These are phyloP conservation scores for Phytophthora cactorum DNA, from an alignment of 352 stramenopile species.

Conservation along the genomic window DNA sequence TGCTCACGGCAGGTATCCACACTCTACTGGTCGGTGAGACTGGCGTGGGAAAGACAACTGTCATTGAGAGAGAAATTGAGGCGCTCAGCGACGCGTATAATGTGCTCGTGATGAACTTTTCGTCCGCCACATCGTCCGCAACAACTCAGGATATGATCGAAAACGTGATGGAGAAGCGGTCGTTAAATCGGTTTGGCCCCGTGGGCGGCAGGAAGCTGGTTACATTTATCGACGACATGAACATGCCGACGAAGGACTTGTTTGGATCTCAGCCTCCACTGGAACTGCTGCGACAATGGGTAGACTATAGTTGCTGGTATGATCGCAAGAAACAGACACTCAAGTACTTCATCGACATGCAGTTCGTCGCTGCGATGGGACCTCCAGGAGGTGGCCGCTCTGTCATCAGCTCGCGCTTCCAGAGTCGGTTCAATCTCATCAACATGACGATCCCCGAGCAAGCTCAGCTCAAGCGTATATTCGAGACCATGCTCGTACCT, in stretches of 20 bases:
- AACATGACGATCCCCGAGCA: slow-evolving; percentile 91
- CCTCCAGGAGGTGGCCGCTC: slow-evolving; percentile 86
- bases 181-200: slow-evolving; percentile 89
- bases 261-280: slow-evolving; percentile 93
- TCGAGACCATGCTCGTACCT: slow-evolving; percentile 89
- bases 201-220: slow-evolving; percentile 89
- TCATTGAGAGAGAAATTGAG: slow-evolving; percentile 86
- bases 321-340: slow-evolving; percentile 91
- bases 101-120: slow-evolving; percentile 90
- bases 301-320: slow-evolving; percentile 94
- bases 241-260: slow-evolving; percentile 92
- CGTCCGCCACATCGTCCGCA: slow-evolving; percentile 85
- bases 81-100: slow-evolving; percentile 80
- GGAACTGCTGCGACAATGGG: slow-evolving; percentile 91
- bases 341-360: slow-evolving; percentile 93
- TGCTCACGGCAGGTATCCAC: slow-evolving; percentile 77
- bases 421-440: slow-evolving; percentile 92
- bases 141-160: slow-evolving; percentile 93
- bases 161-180: slow-evolving; percentile 91
- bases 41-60: slow-evolving; percentile 90
- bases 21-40: slow-evolving; percentile 91
- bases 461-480: slow-evolving; percentile 86
- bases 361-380: slow-evolving; percentile 90
- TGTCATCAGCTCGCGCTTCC: slow-evolving; percentile 90
- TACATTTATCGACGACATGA: slow-evolving; percentile 94